These are phyloP conservation scores for Tuber umbilicatum DNA, from an alignment of 495 filamentous ascomycete species.

Conservation along the genomic window DNA sequence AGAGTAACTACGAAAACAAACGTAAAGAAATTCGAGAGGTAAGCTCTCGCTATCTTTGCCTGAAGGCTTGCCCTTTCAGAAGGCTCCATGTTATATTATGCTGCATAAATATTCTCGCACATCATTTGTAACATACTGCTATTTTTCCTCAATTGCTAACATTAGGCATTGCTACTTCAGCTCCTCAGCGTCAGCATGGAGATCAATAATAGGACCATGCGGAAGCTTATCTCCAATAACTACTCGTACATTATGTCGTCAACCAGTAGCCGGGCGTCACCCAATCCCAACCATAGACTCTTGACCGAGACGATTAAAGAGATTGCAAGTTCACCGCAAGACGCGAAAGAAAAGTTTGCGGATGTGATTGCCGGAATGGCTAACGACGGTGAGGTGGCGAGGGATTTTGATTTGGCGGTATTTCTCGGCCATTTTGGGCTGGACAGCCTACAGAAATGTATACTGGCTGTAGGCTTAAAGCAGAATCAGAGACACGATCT, in stretches of 20 bases:
- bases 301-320: constrained; percentile 80
- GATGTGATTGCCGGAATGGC: constrained; percentile 77
- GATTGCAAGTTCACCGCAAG: constrained; percentile 60
- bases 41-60: constrained; percentile 6
- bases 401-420: constrained; percentile 84
- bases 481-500: constrained; percentile 68
- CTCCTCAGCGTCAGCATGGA: constrained; percentile 37
- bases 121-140: background rate
- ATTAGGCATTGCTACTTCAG: constrained; percentile 1
- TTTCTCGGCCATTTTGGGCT: constrained; percentile 93
- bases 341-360: constrained; percentile 78
- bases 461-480: constrained; percentile 86
- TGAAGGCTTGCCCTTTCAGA: constrained; percentile 38
- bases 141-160: background rate
- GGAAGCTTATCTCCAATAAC: constrained; percentile 37
- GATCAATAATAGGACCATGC: constrained; percentile 33
- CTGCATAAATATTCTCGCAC: background rate
- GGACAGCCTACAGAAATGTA: constrained; percentile 74
- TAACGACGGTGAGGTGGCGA: constrained; percentile 74
- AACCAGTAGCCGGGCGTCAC: constrained; percentile 31
- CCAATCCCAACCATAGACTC: constrained; percentile 48
- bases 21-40: constrained; percentile 88
- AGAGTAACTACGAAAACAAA: constrained; percentile 91
- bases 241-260: constrained; percentile 37
- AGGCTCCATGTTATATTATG: background rate